Evolutionary conservation across 202 grass and related monocot genomes (phyloP).

Genomic region (Sporobolus alterniflorus): DNA sequence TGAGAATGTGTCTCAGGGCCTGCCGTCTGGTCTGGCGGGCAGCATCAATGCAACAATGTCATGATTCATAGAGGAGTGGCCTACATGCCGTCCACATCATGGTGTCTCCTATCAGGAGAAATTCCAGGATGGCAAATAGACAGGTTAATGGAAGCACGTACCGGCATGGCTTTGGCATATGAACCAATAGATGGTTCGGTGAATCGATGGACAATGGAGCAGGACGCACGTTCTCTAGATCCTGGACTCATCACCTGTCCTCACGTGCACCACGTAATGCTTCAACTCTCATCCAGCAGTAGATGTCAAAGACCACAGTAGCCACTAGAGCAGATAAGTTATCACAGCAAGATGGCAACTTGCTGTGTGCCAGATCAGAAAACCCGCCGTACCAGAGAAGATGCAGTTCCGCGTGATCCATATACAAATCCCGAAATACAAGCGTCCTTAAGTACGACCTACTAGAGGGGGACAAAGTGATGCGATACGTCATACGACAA

Average conservation of each 20-base stretch:
- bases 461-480: neutral
- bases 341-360: neutral
- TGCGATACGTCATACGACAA: slow-evolving; percentile 22
- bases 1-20: neutral
- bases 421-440: slow-evolving; percentile 3
- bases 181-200: slow-evolving; percentile 35
- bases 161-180: neutral
- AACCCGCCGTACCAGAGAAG: neutral
- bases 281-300: slow-evolving; percentile 1
- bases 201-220: slow-evolving; percentile 2
- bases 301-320: neutral
- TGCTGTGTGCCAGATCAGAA: neutral
- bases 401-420: neutral
- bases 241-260: slow-evolving; percentile 22
- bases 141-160: no score
- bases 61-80: neutral
- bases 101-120: neutral
- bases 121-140: neutral
- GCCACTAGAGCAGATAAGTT: neutral
- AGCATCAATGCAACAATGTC: neutral
- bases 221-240: neutral
- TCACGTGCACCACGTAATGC: slow-evolving; percentile 1
- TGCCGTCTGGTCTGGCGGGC: neutral
- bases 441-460: neutral
- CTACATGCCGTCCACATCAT: slow-evolving; percentile 23